phyloP scores from a whole-genome alignment of 441 rosid genomes.

The Geranium incanum region DNA sequence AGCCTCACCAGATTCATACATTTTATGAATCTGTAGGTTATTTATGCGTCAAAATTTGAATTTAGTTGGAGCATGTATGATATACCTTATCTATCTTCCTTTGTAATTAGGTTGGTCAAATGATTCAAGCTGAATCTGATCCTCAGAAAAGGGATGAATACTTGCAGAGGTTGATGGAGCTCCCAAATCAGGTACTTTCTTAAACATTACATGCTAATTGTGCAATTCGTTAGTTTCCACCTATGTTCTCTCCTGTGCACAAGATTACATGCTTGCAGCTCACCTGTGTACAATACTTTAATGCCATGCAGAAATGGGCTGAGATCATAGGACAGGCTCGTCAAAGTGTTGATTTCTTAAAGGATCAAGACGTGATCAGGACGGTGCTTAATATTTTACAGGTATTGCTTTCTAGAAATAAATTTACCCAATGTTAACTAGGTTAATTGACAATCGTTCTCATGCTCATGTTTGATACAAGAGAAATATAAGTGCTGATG shows the following conservation, averaged over 20 bases:
- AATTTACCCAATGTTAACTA: not conserved
- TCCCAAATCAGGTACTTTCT: constrained; percentile 62
- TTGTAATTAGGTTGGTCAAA: constrained; percentile 71
- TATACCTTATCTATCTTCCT: not conserved
- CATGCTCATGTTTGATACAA: not conserved
- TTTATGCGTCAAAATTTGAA: constrained; percentile 3
- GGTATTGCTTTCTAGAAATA: constrained; percentile 33
- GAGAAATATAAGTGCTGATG: not conserved
- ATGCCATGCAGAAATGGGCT: constrained; percentile 78
- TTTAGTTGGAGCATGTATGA: not conserved
- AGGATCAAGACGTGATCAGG: constrained; percentile 86
- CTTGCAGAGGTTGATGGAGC: constrained; percentile 86
- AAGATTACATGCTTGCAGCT: not conserved
- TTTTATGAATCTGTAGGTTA: constrained; percentile 90
- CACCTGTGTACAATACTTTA: not conserved
- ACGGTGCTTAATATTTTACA: constrained; percentile 89
- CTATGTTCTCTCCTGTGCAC: too few species aligned
- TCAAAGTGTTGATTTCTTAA: constrained; percentile 85
- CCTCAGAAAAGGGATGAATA: constrained; percentile 95
- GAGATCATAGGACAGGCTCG: constrained; percentile 95
- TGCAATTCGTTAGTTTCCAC: too few species aligned
- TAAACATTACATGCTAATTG: not conserved
- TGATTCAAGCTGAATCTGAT: constrained; percentile 99
- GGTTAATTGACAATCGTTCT: not conserved
- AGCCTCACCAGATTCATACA: constrained; percentile 98